A percentile compares a stretch with the other conserved stretches of the same genome.
Conservation (phyloP, 805 yeast species). For the Saccharomycopsis capsularis region DNA sequence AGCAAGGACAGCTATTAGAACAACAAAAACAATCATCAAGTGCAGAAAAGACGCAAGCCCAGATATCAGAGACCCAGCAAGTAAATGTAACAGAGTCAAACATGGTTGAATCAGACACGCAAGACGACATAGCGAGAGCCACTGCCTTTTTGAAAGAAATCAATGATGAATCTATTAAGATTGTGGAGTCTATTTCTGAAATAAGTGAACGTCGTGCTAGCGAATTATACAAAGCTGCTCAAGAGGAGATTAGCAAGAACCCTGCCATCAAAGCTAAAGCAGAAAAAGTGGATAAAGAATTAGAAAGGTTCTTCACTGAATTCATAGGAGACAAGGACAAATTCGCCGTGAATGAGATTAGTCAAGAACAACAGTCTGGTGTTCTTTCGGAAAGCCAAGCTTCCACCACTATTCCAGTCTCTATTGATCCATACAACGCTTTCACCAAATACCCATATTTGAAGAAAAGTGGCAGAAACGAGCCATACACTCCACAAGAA, state of each 20-base stretch:
- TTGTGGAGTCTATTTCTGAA: constrained; percentile 7
- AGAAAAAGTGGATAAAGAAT: constrained; percentile 10
- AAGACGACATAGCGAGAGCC: background rate
- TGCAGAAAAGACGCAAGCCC: too few relatives aligned
- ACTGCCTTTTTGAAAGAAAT: constrained; percentile 8
- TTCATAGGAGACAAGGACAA: constrained; percentile 19
- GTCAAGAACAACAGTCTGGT: background rate
- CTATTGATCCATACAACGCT: background rate
- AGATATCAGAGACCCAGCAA: too few relatives aligned
- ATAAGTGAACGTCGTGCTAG: constrained; percentile 2
- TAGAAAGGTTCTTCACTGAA: constrained; percentile 14
- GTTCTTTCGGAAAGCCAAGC: background rate
- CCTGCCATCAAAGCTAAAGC: background rate
- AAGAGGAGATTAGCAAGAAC: background rate
- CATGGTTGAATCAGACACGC: too few relatives aligned
- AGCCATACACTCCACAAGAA: constrained; percentile 73
- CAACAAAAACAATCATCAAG: too few relatives aligned
- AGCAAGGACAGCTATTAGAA: too few relatives aligned
- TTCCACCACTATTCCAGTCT: background rate
- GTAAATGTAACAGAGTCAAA: too few relatives aligned
- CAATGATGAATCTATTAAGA: constrained; percentile 13
- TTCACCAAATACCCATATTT: constrained; percentile 52
- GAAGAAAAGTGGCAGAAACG: constrained; percentile 49
- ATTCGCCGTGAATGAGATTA: background rate
- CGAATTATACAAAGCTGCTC: background rate